Base-by-base conservation (phyloP, 2,329 filamentous ascomycete genomes). In the Rhynchosporium secalis region DNA sequence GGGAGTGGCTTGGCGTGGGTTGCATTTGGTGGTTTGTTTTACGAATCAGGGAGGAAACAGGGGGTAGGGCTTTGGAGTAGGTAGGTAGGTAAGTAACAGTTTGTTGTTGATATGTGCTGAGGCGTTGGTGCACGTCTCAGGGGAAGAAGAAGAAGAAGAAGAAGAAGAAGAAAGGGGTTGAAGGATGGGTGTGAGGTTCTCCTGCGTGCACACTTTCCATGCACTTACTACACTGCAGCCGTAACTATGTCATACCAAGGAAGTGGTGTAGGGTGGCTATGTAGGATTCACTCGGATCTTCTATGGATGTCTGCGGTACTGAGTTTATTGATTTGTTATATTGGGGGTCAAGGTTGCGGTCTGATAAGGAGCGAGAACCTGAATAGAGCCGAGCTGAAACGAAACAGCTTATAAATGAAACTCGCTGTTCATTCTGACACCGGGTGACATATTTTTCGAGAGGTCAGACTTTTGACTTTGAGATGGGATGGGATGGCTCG, bases 331-430 rank as follows among this genome's bases (percentile, higher is more conserved):
- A 45, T 45, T 46, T 28, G 4, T 46, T 46, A 8, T 26, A 2
- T 20, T 46, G 3, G 43, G 26, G 20, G 10, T 6, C 8, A 26
- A 20, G 43, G n/a, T 20, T 26, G 26, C 5, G 43, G n/a, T n/a
- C n/a, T 5, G 43, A 9, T 4, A n/a, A 46, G n/a, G n/a, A 3
- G 10, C 4, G 43, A 28, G 5, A n/a, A 46, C 9, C 7, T 9
- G n/a, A 46, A 28, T 6, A 3, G 13, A 52, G 28, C 10, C 6
- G 33, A 29, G 13, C 26, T 54, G 36, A 54, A 54, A 54, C 51
- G 36, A 54, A 54, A 54, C 51, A 40, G 40, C 20, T 20, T 29
- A 33, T n/a, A 54, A 52, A 54, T 33, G 36, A 54, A 36, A 20
- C n/a, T 46, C n/a, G 36, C n/a, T 29, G 36, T 40, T 36, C 33